These are phyloP conservation scores for Claviceps monticola DNA, from an alignment of 2,329 filamentous ascomycete species.

Conservation along the genomic window DNA sequence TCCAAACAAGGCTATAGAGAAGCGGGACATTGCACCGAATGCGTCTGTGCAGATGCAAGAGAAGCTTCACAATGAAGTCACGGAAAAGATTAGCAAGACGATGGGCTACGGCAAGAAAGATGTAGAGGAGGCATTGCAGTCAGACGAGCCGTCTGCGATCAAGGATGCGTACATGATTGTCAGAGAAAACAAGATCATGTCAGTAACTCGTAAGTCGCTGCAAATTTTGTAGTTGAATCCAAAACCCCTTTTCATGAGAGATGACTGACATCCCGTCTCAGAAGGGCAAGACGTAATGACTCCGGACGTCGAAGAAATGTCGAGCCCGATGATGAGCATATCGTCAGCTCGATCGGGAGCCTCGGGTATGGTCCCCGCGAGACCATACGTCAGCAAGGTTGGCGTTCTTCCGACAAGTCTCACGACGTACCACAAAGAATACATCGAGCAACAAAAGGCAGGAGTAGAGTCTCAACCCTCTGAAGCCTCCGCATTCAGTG, in stretches of 20 bases:
- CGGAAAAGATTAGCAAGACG: slow-evolving; percentile 89
- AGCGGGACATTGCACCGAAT: slow-evolving; percentile 65
- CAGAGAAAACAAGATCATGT: slow-evolving; percentile 94
- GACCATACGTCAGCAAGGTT: slow-evolving; percentile 66
- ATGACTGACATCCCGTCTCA: slow-evolving; percentile 11
- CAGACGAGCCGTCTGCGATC: slow-evolving; percentile 89
- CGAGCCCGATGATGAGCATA: slow-evolving; percentile 39
- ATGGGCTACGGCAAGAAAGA: slow-evolving; percentile 96
- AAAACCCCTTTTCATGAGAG: slow-evolving; percentile 1
- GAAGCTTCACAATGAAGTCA: slow-evolving; percentile 81
- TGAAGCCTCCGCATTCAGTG: slow-evolving; percentile 28
- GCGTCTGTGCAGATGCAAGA: slow-evolving; percentile 70
- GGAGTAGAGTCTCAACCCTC: slow-evolving; percentile 31
- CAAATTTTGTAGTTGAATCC: no score
- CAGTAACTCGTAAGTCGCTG: slow-evolving; percentile 64
- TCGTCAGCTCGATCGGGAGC: slow-evolving; percentile 40
- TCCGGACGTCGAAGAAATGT: slow-evolving; percentile 23
- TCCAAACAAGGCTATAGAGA: slow-evolving; percentile 79
- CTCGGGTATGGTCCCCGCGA: slow-evolving; percentile 33
- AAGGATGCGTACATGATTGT: slow-evolving; percentile 99
- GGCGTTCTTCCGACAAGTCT: slow-evolving; percentile 84
- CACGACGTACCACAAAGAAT: slow-evolving; percentile 80
- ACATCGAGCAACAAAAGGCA: slow-evolving; percentile 59
- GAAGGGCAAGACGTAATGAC: slow-evolving; percentile 21
- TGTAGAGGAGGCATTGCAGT: slow-evolving; percentile 84